Percentiles rank a stretch among this genome's conserved stretches.
These are phyloP conservation scores for Rhizopogon salebrosus DNA, from an alignment of 768 basidiomycete genomes.

Conservation along the genomic window DNA sequence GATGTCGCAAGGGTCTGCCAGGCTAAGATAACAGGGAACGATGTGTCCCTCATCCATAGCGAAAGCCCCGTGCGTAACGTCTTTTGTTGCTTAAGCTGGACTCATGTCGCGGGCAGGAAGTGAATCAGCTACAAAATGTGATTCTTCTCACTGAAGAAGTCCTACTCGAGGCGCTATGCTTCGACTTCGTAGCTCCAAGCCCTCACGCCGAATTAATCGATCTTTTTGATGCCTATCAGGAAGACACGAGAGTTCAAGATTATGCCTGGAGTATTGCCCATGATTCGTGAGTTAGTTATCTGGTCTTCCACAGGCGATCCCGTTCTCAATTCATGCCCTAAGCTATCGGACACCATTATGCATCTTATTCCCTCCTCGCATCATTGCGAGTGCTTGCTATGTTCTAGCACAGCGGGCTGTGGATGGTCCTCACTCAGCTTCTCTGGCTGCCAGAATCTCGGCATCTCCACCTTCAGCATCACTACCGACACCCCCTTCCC, in stretches of 20 bases:
- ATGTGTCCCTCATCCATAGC: slow-evolving; percentile 49
- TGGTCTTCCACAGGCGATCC: not conserved
- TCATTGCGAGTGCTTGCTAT: slow-evolving; percentile 75
- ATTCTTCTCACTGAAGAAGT: slow-evolving; percentile 77
- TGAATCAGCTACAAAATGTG: slow-evolving; percentile 61
- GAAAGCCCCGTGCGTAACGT: slow-evolving; percentile 56
- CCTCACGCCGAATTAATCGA: slow-evolving; percentile 75
- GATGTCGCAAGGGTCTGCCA: slow-evolving; percentile 76
- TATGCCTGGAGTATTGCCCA: slow-evolving; percentile 84
- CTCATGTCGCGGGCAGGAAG: slow-evolving; percentile 45
- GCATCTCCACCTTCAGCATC: slow-evolving; percentile 68
- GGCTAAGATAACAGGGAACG: slow-evolving; percentile 56
- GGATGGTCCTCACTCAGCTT: slow-evolving; percentile 70
- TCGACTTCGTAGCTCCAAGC: slow-evolving; percentile 75
- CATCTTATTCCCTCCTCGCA: slow-evolving; percentile 59
- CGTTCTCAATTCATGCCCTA: slow-evolving; percentile 22
- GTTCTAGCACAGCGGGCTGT: slow-evolving; percentile 67
- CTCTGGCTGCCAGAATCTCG: slow-evolving; percentile 71
- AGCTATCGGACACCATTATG: slow-evolving; percentile 80
- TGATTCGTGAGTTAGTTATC: slow-evolving; percentile 60
- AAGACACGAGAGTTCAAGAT: slow-evolving; percentile 52
- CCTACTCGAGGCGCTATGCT: slow-evolving; percentile 77
- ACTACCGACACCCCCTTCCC: slow-evolving; percentile 75
- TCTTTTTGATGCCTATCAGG: slow-evolving; percentile 54
- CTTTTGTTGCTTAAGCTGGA: not conserved